Evolutionary conservation across 73 alveolate genomes (phyloP), one percentile per base, ranked within the genome.

Genomic region (Paramecium primaurelia): DNA sequence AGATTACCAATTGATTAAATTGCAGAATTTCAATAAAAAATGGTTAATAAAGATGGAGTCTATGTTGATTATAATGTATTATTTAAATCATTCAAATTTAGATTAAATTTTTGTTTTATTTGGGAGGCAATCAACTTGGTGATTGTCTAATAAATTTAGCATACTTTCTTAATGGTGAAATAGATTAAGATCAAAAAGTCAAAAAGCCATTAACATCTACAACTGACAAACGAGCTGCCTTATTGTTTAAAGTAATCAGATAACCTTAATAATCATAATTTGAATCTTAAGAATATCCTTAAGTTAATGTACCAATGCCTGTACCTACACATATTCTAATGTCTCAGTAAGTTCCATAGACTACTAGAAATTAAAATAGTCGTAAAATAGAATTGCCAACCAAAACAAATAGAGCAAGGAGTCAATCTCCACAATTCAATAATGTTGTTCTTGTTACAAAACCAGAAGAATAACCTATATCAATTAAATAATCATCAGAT

Each of bases 161-260:
- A 40, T 45, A 80, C 75, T 80, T 44, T 47, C 77, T 80, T 22
- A 80, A 80, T 80, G n/a, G 49, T 1, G 42, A 34, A 68, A 68
- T 12, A 2, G 59, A 42, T 4, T 47, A 44, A 47, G 75, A 42
- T 10, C 18, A 80, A 42, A 80, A 80, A 26, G 16, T 80, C 49
- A 80, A 80, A 47, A 80, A 80, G 38, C 25, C 91, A 18, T 64
- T 80, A 25, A 80, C 91, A 40, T 80, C 91, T 8, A 80, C 91
- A 45, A 80, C 22, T 45, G 91, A 80, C 38, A 80, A 80, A 47
- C 25, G 47, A 20, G 77, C 91, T 9, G 91, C 91, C 6, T 45
- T 80, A 47, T 80, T 44, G 0, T 80, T 14, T 40, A 8, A 22
- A 68, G 84, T 34, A 7, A 68, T 68, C 10, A 68, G 84, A 68